These are phyloP conservation scores for Pleurotus pulmonarius DNA, from an alignment of 768 basidiomycete species.

Conservation along the genomic window DNA sequence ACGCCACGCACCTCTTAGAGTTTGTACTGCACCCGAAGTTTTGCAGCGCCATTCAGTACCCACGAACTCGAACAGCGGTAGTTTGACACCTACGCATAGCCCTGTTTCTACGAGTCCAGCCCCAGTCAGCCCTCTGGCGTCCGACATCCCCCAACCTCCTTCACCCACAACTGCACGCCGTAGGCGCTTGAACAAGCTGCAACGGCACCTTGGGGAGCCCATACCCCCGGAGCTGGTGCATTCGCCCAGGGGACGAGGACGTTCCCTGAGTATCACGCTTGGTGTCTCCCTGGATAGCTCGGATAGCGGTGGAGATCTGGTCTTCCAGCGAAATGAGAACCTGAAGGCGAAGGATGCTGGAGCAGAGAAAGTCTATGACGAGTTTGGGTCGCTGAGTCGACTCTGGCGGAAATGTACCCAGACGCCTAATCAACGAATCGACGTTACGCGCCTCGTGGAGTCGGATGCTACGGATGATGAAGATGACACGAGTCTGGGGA, in stretches of 20 bases:
- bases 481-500: background rate
- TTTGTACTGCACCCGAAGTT: conserved; percentile 2
- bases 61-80: background rate
- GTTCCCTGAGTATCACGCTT: background rate
- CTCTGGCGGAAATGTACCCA: background rate
- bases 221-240: conserved; percentile 16
- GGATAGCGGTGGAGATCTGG: background rate
- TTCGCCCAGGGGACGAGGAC: background rate
- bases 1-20: background rate
- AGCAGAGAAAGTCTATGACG: background rate
- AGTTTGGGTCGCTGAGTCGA: conserved; percentile 1
- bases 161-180: conserved; percentile 25
- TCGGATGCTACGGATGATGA: conserved; percentile 5
- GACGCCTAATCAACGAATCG: background rate
- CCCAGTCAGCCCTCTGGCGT: conserved; percentile 8
- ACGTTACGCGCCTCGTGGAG: background rate
- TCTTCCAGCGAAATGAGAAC: background rate
- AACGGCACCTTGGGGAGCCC: conserved; percentile 28
- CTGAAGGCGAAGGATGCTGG: background rate
- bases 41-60: background rate
- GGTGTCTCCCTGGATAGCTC: background rate
- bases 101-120: background rate
- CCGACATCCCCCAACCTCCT: conserved; percentile 15
- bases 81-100: background rate
- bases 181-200: conserved; percentile 26